Percentiles rank a stretch among this genome's conserved stretches.
phyloP scores from a whole-genome alignment of 2,329 filamentous ascomycete genomes.

The Chaetomium sp. region DNA sequence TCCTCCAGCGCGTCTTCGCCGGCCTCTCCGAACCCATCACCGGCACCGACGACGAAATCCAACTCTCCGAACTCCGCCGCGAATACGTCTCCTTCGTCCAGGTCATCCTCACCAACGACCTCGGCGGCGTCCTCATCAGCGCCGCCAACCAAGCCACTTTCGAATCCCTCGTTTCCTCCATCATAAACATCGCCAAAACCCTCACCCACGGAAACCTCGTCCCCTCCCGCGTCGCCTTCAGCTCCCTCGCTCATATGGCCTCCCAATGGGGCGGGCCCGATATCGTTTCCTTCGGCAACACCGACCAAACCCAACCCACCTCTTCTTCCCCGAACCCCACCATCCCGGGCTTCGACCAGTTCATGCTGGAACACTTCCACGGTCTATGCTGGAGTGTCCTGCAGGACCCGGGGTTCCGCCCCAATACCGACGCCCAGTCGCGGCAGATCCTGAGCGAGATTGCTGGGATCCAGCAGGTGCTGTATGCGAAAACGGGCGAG shows the following conservation, averaged over 20 bases:
- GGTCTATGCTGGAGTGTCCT: slow-evolving; percentile 85
- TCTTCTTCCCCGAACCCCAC: slow-evolving; percentile 33
- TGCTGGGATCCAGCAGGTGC: slow-evolving; percentile 76
- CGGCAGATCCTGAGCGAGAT: slow-evolving; percentile 85
- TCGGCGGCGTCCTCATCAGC: slow-evolving; percentile 83
- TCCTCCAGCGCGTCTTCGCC: slow-evolving; percentile 82
- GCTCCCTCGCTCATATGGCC: slow-evolving; percentile 75
- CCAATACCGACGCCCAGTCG: slow-evolving; percentile 75
- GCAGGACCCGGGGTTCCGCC: slow-evolving; percentile 69
- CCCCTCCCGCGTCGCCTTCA: slow-evolving; percentile 67
- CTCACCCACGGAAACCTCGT: slow-evolving; percentile 54
- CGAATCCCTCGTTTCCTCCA: slow-evolving; percentile 76
- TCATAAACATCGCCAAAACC: slow-evolving; percentile 78
- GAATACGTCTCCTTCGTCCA: slow-evolving; percentile 95
- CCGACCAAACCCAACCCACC: slow-evolving; percentile 46
- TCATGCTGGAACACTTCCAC: slow-evolving; percentile 85
- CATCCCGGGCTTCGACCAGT: slow-evolving; percentile 85
- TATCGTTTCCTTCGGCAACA: slow-evolving; percentile 48
- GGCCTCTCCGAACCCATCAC: slow-evolving; percentile 76
- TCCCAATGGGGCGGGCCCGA: slow-evolving; percentile 87
- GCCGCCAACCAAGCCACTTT: slow-evolving; percentile 86
- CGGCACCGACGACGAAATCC: slow-evolving; percentile 94
- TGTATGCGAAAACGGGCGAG: slow-evolving; percentile 84
- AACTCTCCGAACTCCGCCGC: slow-evolving; percentile 80
- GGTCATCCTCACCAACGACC: slow-evolving; percentile 83